phyloP scores from a whole-genome alignment of 805 yeast genomes.

The Lipomyces yamadae region DNA sequence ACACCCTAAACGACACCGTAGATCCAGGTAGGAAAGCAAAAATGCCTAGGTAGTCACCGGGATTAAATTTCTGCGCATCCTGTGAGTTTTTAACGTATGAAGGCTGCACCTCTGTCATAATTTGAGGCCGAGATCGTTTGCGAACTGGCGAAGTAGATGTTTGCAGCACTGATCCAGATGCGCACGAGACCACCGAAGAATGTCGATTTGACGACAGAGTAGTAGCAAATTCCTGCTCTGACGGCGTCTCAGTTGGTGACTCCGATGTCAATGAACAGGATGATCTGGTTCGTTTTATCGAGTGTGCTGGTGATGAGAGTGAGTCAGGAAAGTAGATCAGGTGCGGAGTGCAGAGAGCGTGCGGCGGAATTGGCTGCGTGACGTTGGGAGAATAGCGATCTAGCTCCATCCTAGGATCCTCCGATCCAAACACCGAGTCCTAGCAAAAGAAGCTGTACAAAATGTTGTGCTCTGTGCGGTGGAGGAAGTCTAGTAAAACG shows the following conservation, averaged over 20 bases:
- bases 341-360: neutral
- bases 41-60: slow-evolving; percentile 15
- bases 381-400: slow-evolving; percentile 5
- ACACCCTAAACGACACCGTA: slow-evolving; percentile 15
- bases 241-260: neutral
- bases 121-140: neutral
- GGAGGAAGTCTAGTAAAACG: neutral
- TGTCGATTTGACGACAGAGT: neutral
- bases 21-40: slow-evolving; percentile 15
- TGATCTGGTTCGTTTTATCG: slow-evolving; percentile 5
- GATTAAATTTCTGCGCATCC: slow-evolving; percentile 9
- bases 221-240: neutral
- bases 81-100: slow-evolving; percentile 6
- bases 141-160: neutral
- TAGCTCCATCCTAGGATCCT: slow-evolving; percentile 1
- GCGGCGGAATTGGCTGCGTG: slow-evolving; percentile 2
- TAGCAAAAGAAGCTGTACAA: neutral
- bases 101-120: slow-evolving; percentile 8
- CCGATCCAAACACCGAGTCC: neutral
- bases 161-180: neutral
- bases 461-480: neutral
- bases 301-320: neutral
- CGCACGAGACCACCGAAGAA: neutral
- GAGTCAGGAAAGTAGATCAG: neutral
- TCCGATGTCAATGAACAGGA: neutral